Conservation (phyloP, 2,329 filamentous ascomycete species). For the Annulohypoxylon truncatum region DNA sequence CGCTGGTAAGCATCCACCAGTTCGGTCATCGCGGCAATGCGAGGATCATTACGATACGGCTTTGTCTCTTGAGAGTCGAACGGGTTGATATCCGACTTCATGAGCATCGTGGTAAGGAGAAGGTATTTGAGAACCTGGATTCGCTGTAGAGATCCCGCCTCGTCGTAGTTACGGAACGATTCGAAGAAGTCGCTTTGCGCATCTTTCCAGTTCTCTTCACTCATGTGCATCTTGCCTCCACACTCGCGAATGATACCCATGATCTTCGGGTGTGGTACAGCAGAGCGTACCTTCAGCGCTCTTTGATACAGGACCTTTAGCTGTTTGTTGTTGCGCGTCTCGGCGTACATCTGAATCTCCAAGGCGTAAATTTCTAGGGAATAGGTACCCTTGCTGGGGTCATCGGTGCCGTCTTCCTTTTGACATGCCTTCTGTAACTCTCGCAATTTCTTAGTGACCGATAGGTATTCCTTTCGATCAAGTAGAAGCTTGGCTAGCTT, state of each 20-base stretch:
- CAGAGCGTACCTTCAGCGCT: slow-evolving; percentile 92
- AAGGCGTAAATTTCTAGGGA: slow-evolving; percentile 94
- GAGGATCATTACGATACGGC: slow-evolving; percentile 94
- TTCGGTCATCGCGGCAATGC: slow-evolving; percentile 96
- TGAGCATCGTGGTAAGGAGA: slow-evolving; percentile 95
- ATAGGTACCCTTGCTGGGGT: slow-evolving; percentile 96
- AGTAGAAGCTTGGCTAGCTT: slow-evolving; percentile 93
- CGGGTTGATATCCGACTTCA: slow-evolving; percentile 98
- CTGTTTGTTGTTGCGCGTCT: slow-evolving; percentile 97
- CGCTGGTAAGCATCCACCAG: slow-evolving; percentile 96
- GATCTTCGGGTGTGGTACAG: slow-evolving; percentile 97
- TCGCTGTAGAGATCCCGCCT: slow-evolving; percentile 93
- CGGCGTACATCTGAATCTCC: slow-evolving; percentile 98
- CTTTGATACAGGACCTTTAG: slow-evolving; percentile 92
- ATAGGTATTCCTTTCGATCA: slow-evolving; percentile 87
- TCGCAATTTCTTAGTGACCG: slow-evolving; percentile 83
- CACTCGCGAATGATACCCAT: slow-evolving; percentile 99
- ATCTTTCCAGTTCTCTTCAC: slow-evolving; percentile 98
- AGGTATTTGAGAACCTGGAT: slow-evolving; percentile 98
- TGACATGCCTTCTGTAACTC: slow-evolving; percentile 93
- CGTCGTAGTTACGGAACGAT: slow-evolving; percentile 98
- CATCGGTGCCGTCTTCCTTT: slow-evolving; percentile 84
- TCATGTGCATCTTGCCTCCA: slow-evolving; percentile 99
- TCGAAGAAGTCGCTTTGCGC: slow-evolving; percentile 99
- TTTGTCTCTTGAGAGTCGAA: slow-evolving; percentile 99